Conservation (phyloP, 1,284 basidiomycete genomes). For the Tilletiopsis washingtonensis region DNA sequence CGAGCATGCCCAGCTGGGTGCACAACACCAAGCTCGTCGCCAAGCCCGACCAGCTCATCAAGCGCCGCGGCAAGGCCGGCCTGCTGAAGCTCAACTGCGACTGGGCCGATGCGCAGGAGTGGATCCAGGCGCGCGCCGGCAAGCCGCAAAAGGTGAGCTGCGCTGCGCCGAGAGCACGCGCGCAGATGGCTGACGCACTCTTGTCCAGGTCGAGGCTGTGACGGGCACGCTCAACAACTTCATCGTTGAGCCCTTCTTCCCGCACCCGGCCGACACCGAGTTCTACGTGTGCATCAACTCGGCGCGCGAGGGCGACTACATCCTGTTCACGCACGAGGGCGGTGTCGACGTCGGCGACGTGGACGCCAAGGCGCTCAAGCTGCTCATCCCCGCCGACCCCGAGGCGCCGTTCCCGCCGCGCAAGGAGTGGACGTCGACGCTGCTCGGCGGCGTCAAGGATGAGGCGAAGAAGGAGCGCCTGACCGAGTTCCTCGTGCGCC, state of each 20-base stretch:
- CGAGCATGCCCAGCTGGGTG: conserved; percentile 73
- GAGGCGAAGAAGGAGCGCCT: conserved; percentile 39
- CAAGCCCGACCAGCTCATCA: conserved; percentile 85
- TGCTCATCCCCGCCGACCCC: conserved; percentile 77
- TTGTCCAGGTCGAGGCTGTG: conserved; percentile 74
- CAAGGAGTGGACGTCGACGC: conserved; percentile 53
- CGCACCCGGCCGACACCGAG: conserved; percentile 85
- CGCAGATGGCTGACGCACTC: neutral
- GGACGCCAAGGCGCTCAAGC: conserved; percentile 86
- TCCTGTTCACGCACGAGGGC: conserved; percentile 98
- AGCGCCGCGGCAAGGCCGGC: conserved; percentile 96
- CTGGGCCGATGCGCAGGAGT: conserved; percentile 63
- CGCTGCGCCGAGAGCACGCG: neutral
- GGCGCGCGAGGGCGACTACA: conserved; percentile 84
- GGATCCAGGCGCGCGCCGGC: conserved; percentile 83
- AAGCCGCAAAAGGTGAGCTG: conserved; percentile 73
- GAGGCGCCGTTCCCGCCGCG: conserved; percentile 66
- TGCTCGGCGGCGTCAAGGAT: conserved; percentile 31
- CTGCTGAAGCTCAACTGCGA: conserved; percentile 83
- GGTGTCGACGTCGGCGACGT: conserved; percentile 99
- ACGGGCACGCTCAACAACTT: conserved; percentile 94
- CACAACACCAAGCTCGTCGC: conserved; percentile 45
- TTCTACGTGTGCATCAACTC: conserved; percentile 99
- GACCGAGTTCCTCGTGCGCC: conserved; percentile 75
- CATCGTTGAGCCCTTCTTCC: conserved; percentile 96